These are phyloP conservation scores for Populus pruinosa DNA, from an alignment of 345 rosid genomes.

Conservation along the genomic window DNA sequence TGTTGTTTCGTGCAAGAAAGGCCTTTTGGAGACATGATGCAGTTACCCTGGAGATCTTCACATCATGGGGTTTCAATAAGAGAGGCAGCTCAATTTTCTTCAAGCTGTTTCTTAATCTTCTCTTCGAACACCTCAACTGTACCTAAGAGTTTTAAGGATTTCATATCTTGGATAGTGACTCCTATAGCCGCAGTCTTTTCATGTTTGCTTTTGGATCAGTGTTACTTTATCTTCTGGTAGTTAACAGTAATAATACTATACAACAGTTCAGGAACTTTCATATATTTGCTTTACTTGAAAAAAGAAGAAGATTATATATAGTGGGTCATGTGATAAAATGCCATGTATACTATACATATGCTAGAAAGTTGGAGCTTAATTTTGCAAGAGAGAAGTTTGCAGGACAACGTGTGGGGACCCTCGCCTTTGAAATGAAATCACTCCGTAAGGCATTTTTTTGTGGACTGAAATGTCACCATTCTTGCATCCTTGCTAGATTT, in stretches of 20 bases:
- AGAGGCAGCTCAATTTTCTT: constrained; percentile 10
- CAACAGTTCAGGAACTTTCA: constrained; percentile 10
- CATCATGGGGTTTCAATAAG: neutral
- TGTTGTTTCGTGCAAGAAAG: neutral
- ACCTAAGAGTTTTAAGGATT: constrained; percentile 10
- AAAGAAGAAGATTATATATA: too few relatives aligned
- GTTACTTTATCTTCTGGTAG: constrained; percentile 1
- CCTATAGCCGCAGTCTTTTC: constrained; percentile 4
- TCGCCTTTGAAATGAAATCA: neutral
- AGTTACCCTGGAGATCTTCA: neutral
- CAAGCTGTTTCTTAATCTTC: constrained; percentile 7
- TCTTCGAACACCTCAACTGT: constrained; percentile 7
- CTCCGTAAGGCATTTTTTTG: neutral
- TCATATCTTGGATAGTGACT: constrained; percentile 20
- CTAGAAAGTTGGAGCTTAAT: neutral
- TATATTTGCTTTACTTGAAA: neutral
- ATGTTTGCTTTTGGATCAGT: constrained; percentile 6
- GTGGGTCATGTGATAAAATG: neutral
- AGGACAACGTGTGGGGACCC: neutral
- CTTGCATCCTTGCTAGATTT: neutral
- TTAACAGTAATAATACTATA: constrained; percentile 5
- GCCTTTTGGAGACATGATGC: neutral
- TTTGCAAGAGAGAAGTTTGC: neutral
- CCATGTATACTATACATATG: neutral
- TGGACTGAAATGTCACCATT: neutral